Evolutionary conservation across 495 filamentous ascomycete genomes (phyloP), one percentile per base, ranked within the genome.

Genomic region (Hypoxylon intermedium): DNA sequence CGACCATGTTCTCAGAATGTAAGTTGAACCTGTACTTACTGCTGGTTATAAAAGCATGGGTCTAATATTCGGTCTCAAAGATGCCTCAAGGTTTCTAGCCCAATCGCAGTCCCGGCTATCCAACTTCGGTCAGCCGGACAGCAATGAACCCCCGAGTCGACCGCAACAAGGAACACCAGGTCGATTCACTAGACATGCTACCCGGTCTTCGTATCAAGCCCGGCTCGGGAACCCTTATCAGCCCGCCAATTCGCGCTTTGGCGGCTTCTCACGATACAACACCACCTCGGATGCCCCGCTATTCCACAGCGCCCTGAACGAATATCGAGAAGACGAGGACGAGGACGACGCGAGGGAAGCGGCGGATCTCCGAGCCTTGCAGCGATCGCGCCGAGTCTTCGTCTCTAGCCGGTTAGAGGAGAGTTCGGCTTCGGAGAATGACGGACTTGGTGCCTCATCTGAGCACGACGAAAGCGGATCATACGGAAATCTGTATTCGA

Each of bases 1-100:
- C 34, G 41, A 67, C 38, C 73, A 98, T 98, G 93, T 98, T 98
- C 77, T 98, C 93, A 28, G 93, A 97, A 88, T 97, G 93, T 96
- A 84, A 79, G 93, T 81, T 24, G 50, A 44, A 23, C 1, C 9
- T 33, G n/a, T n/a, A n/a, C 21, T 26, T 55, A 28, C 31, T 31
- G 19, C 21, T 65, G 42, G 36, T 50, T 46, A 50, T 58, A 40
- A 12, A 53, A 23, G 15, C 33, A 37, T 37, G 3, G 48, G 13
- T 51, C 56, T 70, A 56, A 71, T 53, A 47, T 41, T 36, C 33
- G 55, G 23, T 58, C 26, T 46, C 7, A 62, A 15, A 98, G 94
- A 98, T 89, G 94, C 94, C 65, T 98, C 95, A 49, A 89, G 88
- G 46, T 98, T 98, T 72, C 87, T 98, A 59, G 92, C 94, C 44